A percentile compares a stretch with the other conserved stretches of the same genome.
These are phyloP conservation scores for Populus tomentosa DNA, from an alignment of 441 rosid genomes.

Conservation along the genomic window DNA sequence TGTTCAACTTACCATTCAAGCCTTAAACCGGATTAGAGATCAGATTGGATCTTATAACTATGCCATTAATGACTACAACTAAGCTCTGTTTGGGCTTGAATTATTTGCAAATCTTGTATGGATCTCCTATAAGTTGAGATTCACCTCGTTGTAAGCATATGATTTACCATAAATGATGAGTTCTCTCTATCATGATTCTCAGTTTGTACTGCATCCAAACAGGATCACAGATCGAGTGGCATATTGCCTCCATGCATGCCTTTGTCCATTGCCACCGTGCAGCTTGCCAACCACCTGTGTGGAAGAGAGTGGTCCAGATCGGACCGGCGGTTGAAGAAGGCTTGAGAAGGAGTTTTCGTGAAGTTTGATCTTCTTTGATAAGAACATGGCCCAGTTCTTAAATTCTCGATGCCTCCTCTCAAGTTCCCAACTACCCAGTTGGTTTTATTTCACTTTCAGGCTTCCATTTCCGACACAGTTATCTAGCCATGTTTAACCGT, in stretches of 20 bases:
- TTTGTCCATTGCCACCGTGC: neutral
- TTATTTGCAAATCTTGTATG: no score
- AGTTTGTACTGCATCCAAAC: no score
- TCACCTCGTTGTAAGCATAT: no score
- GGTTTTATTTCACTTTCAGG: slow-evolving; percentile 19
- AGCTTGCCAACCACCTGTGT: neutral
- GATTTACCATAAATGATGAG: no score
- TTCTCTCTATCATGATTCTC: no score
- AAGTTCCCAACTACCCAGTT: neutral
- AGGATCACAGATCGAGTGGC: no score
- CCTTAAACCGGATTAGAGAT: no score
- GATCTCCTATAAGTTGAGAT: no score
- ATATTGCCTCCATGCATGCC: neutral
- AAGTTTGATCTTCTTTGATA: no score
- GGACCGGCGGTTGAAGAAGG: neutral
- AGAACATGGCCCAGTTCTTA: slow-evolving; percentile 1
- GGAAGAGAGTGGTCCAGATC: neutral
- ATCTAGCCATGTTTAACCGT: neutral
- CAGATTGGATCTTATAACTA: no score
- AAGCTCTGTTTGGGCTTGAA: no score
- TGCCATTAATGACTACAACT: no score
- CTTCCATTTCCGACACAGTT: neutral
- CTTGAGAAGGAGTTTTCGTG: neutral
- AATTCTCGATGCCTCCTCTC: neutral
- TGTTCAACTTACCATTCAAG: fast-evolving